Percentiles rank a stretch among this genome's conserved stretches.
phyloP scores from a whole-genome alignment of 768 basidiomycete genomes.

The Lactarius akahatsu region DNA sequence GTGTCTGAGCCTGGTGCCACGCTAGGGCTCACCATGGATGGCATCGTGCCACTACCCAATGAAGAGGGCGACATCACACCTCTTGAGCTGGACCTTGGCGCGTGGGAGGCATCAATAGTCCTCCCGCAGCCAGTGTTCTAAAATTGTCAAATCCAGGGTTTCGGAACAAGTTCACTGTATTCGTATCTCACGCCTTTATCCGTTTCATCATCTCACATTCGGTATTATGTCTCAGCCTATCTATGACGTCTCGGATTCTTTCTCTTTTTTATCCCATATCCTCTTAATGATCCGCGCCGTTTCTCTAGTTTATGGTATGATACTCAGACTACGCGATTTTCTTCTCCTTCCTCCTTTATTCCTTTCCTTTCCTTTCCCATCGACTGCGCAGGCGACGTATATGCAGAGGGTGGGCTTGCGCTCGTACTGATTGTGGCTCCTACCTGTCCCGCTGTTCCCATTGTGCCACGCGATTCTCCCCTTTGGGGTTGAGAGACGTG shows the following conservation, averaged over 20 bases:
- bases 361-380: not conserved
- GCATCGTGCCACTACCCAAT: slow-evolving; percentile 2
- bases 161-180: slow-evolving; percentile 5
- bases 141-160: slow-evolving; percentile 10
- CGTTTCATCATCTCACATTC: slow-evolving; percentile 22
- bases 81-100: slow-evolving; percentile 36
- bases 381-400: slow-evolving; percentile 4
- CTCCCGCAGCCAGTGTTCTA: slow-evolving; percentile 32
- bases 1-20: slow-evolving; percentile 40
- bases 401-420: not conserved
- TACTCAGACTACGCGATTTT: slow-evolving; percentile 12
- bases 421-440: slow-evolving; percentile 9
- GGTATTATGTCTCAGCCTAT: slow-evolving; percentile 20
- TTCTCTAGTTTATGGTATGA: slow-evolving; percentile 11
- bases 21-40: slow-evolving; percentile 29
- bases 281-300: slow-evolving; percentile 15
- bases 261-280: slow-evolving; percentile 15
- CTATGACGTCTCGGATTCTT: slow-evolving; percentile 25
- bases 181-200: slow-evolving; percentile 27
- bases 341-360: not conserved
- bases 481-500: slow-evolving; percentile 48
- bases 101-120: slow-evolving; percentile 26
- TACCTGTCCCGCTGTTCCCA: slow-evolving; percentile 37
- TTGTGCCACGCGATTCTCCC: slow-evolving; percentile 44
- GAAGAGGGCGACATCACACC: slow-evolving; percentile 32